phyloP scores from a whole-genome alignment of 1,284 basidiomycete genomes.

The Macrocystidia cucumis region DNA sequence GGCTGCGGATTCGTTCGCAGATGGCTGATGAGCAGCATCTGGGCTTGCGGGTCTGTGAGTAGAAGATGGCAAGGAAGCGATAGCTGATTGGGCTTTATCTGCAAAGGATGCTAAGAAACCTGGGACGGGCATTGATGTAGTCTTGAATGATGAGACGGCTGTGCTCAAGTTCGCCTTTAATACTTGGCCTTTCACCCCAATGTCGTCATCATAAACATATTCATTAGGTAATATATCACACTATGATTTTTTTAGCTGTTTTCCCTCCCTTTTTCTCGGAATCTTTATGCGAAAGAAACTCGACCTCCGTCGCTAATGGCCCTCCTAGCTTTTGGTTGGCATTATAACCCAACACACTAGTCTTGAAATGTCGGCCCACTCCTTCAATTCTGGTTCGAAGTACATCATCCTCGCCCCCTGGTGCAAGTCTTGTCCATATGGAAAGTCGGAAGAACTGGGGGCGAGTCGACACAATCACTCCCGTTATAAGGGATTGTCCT shows the following conservation, averaged over 20 bases:
- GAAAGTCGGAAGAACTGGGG: slow-evolving; percentile 95
- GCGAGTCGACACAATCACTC: slow-evolving; percentile 92
- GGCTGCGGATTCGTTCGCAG: slow-evolving; percentile 31
- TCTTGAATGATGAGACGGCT: slow-evolving; percentile 11
- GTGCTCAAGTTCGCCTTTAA: too few relatives aligned
- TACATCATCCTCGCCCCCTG: slow-evolving; percentile 45
- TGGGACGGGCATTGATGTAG: slow-evolving; percentile 43
- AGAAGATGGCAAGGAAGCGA: slow-evolving; percentile 44
- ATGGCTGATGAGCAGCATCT: slow-evolving; percentile 25
- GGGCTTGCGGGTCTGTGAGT: slow-evolving; percentile 27
- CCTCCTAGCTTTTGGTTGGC: slow-evolving; percentile 73
- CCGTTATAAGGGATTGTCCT: slow-evolving; percentile 74
- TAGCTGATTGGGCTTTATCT: slow-evolving; percentile 66
- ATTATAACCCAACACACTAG: slow-evolving; percentile 75
- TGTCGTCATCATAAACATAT: slow-evolving; percentile 11
- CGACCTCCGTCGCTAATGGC: slow-evolving; percentile 85
- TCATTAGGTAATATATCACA: slow-evolving; percentile 45
- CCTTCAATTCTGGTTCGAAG: slow-evolving; percentile 66
- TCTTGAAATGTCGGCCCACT: slow-evolving; percentile 82
- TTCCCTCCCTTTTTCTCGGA: slow-evolving; percentile 95
- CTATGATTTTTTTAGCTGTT: slow-evolving; percentile 69
- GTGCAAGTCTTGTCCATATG: slow-evolving; percentile 92
- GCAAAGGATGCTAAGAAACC: slow-evolving; percentile 57
- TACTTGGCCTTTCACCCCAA: too few relatives aligned
- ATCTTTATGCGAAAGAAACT: slow-evolving; percentile 92